Evolutionary conservation across 116 monocot genomes (phyloP), one percentile per base, ranked within the genome.

Genomic region (Thalassia testudinum): DNA sequence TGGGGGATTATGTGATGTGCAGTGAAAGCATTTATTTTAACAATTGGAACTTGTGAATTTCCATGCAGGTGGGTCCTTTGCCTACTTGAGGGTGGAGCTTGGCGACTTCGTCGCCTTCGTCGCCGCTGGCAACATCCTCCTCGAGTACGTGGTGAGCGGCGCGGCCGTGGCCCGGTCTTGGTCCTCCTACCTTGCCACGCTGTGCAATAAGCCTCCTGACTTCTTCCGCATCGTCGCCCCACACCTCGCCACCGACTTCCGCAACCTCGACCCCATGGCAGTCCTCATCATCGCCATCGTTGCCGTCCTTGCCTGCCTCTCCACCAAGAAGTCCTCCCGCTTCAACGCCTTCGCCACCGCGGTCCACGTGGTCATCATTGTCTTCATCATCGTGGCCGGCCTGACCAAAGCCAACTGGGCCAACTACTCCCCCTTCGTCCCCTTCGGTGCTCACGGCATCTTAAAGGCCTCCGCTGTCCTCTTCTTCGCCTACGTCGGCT

Each of bases 101-200:
- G 85, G 91, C n/a, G 91, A 91, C 65, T 91, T 91, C 72, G 23
- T 79, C 44, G 91, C 91, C 10, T 91, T 85, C 78, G 79, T 92
- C 56, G 91, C 78, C 3, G 82, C 91, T 16, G 91, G 91, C 43
- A 92, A 82, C 74, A 92, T 91, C 60, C 66, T 85, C 20, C 78
- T 91, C 0, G 85, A 91, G 49, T 91, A 91, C 61, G 73, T 85
- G 16, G 81, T 91, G 67, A 62, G 81, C 34, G 81, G 86, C 1
- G 82, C 92, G 0, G 86, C 86, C n/a, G 79, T 92, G 47, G 79
- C 92, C 10, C 75, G 86, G 0, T 65, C 86, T 0, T 86, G 83
- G 79, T 50, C 50, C 20, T 86, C 86, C 38, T 86, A 85, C 75
- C 85, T 92, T 51, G 86, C 85, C 20, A 85, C 91, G 18, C 69